A percentile compares a stretch with the other conserved stretches of the same genome.
Evolutionary conservation across 257 asterid species (phyloP).

Genomic region (Voacanga thouarsii): DNA sequence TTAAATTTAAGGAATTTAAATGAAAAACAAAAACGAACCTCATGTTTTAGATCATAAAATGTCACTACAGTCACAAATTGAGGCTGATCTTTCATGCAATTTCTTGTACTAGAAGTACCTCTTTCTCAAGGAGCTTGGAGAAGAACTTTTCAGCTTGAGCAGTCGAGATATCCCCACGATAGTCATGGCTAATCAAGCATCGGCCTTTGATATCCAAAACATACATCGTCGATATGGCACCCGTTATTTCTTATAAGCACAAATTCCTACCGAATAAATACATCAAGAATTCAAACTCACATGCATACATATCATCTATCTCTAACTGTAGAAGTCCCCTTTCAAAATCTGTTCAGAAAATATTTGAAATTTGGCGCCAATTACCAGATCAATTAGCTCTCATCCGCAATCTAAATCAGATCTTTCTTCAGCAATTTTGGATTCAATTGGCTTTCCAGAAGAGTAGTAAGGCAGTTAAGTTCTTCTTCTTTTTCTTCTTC

Average conservation of each 20-base stretch:
- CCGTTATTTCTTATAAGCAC: conserved; percentile 26
- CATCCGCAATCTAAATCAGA: not conserved
- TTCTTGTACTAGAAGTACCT: too few species aligned
- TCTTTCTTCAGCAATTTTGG: not conserved
- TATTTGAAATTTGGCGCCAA: not conserved
- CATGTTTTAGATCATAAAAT: too few species aligned
- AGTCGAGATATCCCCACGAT: conserved; percentile 44
- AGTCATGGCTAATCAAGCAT: conserved; percentile 45
- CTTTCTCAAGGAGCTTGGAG: too few species aligned
- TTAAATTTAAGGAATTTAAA: too few species aligned
- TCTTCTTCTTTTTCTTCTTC: too few species aligned
- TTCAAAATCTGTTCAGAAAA: not conserved
- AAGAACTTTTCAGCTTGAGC: too few species aligned
- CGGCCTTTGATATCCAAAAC: conserved; percentile 43
- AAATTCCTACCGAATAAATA: not conserved
- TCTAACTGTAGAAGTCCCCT: not conserved
- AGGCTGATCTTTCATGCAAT: too few species aligned
- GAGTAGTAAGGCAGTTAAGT: too few species aligned
- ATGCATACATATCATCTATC: not conserved
- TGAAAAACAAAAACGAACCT: too few species aligned
- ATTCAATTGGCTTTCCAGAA: not conserved
- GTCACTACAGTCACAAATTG: too few species aligned
- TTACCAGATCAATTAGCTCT: conserved; percentile 12
- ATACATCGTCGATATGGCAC: conserved; percentile 47
- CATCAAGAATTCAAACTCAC: not conserved